Evolutionary conservation across 2,329 filamentous ascomycete species (phyloP).

Genomic region (Pyrenophora teres): DNA sequence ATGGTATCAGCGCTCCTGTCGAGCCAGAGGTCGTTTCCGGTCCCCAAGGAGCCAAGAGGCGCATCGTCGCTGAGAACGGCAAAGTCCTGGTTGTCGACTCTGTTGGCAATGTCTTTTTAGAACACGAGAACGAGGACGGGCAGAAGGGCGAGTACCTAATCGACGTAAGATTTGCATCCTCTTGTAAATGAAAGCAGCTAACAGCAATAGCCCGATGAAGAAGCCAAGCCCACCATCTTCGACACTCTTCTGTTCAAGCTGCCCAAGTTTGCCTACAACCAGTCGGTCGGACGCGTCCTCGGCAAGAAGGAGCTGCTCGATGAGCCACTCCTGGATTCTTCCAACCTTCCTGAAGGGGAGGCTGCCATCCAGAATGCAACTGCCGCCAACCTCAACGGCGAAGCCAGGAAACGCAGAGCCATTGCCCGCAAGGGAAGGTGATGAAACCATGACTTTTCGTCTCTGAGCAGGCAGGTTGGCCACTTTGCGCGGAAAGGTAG

Average conservation of each 20-base stretch:
- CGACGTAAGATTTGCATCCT: conserved; percentile 63
- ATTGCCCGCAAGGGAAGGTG: conserved; percentile 36
- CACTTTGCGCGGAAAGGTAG: no score
- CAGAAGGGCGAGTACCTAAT: conserved; percentile 81
- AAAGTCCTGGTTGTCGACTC: conserved; percentile 94
- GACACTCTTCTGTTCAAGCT: conserved; percentile 84
- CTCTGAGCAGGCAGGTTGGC: not conserved
- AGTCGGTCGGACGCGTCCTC: conserved; percentile 51
- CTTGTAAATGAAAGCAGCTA: conserved; percentile 14
- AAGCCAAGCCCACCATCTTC: conserved; percentile 73
- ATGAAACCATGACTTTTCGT: conserved; percentile 7
- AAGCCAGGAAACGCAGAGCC: conserved; percentile 50
- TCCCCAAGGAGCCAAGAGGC: conserved; percentile 78
- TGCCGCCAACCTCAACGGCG: conserved; percentile 52
- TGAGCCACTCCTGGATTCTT: conserved; percentile 42
- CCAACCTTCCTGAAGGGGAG: conserved; percentile 46
- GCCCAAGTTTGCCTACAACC: conserved; percentile 72
- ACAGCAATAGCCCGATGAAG: conserved; percentile 70
- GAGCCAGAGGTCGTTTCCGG: conserved; percentile 58
- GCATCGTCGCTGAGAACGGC: conserved; percentile 90
- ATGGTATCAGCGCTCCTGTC: conserved; percentile 60
- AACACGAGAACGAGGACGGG: conserved; percentile 87
- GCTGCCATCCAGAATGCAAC: conserved; percentile 50
- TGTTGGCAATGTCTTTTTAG: conserved; percentile 89
- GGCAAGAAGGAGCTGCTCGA: conserved; percentile 46